A percentile compares a stretch with the other conserved stretches of the same genome.
Evolutionary conservation across 106 monocot species (phyloP).

Genomic region (Cymbidium sinense): DNA sequence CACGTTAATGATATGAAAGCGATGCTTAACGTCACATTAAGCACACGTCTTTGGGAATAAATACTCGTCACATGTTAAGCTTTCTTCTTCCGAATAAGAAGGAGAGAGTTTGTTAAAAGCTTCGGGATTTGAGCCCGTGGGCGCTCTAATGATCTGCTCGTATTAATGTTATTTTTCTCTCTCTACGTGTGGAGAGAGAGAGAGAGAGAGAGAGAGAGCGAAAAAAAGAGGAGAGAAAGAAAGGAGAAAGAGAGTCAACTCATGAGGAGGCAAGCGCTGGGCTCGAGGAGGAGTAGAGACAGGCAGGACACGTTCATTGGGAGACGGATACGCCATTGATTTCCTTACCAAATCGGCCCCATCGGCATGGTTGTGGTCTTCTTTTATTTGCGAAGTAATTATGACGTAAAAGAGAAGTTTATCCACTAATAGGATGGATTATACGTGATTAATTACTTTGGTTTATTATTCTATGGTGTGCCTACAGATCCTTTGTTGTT

Average conservation of each 20-base stretch:
- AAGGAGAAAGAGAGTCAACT: constrained; percentile 1
- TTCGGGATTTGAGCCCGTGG: not conserved
- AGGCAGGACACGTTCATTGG: not conserved
- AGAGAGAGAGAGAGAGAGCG: too few species aligned
- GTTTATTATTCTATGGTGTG: too few species aligned
- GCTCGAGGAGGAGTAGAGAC: not conserved
- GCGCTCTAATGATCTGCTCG: not conserved
- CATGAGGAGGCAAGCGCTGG: not conserved
- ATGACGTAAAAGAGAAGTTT: not conserved
- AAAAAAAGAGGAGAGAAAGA: not conserved
- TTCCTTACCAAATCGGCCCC: not conserved
- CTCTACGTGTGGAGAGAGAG: not conserved
- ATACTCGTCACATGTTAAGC: not conserved
- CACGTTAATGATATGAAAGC: not conserved
- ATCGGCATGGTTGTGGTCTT: not conserved
- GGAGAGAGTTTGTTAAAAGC: not conserved
- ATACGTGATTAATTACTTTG: too few species aligned
- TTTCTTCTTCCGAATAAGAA: not conserved
- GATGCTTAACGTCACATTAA: not conserved
- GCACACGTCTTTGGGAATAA: not conserved
- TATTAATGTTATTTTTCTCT: not conserved
- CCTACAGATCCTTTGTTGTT: too few species aligned
- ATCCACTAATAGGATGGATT: not conserved
- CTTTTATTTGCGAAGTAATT: not conserved
- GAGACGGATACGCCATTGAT: not conserved